Evolutionary conservation across 345 rosid species (phyloP), one percentile per base, ranked within the genome.

Genomic region (Brassica juncea): DNA sequence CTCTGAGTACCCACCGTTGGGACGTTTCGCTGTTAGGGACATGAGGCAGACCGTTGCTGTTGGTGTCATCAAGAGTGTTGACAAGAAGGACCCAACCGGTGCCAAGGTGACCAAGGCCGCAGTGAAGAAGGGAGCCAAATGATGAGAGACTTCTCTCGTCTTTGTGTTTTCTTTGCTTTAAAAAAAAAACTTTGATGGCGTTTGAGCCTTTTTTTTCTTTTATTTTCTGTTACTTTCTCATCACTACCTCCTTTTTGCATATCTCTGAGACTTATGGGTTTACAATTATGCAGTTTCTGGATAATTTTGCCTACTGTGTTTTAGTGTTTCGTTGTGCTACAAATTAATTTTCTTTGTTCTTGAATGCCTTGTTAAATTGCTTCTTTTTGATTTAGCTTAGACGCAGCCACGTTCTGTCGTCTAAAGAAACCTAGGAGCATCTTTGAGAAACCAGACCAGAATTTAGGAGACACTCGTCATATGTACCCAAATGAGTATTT

Each of bases 1-100:
- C 89, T 84, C 94, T 0, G 86, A 67, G 63, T 92, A 92, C 77
- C 96, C 97, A 6, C 97, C 97, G 0, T 91, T 92, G 7, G 97
- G 97, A 3, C 90, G 97, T 6, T 92, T 92, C 44, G 97, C 97
- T 0, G 97, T 92, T 31, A 85, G 97, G 79, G 97, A 92, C 82
- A 92, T 92, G 97, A 88, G 97, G 6, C 97, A 92, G 86, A 92
- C 96, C 0, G 97, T 92, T 1, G 97, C 97, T 5, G 97, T 92
- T 0, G 97, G 97, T 11, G 94, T 92, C n/a, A 92, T 90, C 83
- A 92, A 92, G 90, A 89, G 55, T 0, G 97, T 92, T 4, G 97
- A 92, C 83, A 92, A 92, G 91, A 92, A 92, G 87, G 97, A 92
- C 55, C 93, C 97, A 0, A 8, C 76, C 1, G 92, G 92, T 5